Conservation (phyloP, 2,329 filamentous ascomycete genomes). For the Fusarium redolens region DNA sequence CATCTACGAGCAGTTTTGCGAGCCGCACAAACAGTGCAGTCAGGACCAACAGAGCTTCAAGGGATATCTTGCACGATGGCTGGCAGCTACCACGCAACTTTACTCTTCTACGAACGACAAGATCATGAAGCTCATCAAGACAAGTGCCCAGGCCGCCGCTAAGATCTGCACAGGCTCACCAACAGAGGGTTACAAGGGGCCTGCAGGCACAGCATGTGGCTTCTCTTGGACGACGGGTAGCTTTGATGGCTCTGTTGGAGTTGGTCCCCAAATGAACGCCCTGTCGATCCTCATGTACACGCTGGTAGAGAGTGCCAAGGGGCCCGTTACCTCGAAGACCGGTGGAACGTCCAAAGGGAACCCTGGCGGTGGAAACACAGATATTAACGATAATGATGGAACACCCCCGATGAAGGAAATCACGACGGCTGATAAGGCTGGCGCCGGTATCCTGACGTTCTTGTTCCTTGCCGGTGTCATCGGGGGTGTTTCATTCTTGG, state of each 20-base stretch:
- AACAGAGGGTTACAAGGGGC: conserved; percentile 58
- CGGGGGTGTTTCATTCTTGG: conserved; percentile 58
- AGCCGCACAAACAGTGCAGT: conserved; percentile 70
- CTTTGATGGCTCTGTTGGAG: conserved; percentile 71
- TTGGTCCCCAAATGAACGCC: conserved; percentile 77
- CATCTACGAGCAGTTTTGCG: conserved; percentile 76
- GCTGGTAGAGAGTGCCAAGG: conserved; percentile 57
- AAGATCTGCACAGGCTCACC: conserved; percentile 62
- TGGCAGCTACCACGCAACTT: conserved; percentile 65
- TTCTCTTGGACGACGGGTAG: conserved; percentile 68
- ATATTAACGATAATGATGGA: conserved; percentile 45
- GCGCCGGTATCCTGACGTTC: conserved; percentile 66
- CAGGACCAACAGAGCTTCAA: conserved; percentile 81
- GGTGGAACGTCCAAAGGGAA: conserved; percentile 71
- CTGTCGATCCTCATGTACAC: conserved; percentile 72
- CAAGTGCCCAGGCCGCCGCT: conserved; percentile 65
- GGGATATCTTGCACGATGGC: conserved; percentile 77
- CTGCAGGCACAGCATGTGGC: conserved; percentile 72
- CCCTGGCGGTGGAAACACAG: conserved; percentile 56
- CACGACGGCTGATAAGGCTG: conserved; percentile 63
- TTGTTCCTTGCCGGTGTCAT: conserved; percentile 61
- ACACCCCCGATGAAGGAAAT: conserved; percentile 48
- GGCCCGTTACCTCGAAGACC: conserved; percentile 62
- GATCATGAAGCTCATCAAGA: conserved; percentile 63
- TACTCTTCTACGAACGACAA: conserved; percentile 62